Base-by-base conservation (phyloP, 768 basidiomycete species). In the Terana coerulea region DNA sequence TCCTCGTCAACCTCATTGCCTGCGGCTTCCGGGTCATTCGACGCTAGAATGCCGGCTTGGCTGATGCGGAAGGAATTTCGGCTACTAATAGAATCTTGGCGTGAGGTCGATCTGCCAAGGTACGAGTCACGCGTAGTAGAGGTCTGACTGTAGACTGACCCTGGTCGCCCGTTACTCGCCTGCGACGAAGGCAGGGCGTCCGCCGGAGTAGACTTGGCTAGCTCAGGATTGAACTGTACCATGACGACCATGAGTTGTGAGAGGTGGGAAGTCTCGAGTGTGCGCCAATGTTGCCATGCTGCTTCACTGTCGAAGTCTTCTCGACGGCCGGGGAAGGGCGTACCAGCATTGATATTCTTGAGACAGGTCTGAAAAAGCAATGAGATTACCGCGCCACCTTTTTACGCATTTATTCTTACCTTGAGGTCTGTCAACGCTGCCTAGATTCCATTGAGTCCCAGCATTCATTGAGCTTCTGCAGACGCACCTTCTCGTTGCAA, bases 161-260 rank as follows among this genome's bases (percentile, higher is more conserved):
- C 74, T 43, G 84, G 82, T 33, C 86, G 79, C 6, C 72, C 67
- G 17, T 57, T 54, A 3, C 56, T 26, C n/a, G 59, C 59, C 42
- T 60, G 59, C 19, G 62, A 57, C 14, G 62, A 22, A 4, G 71
- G 69, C 11, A 72, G 63, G 3, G 68, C 69, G 29, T 86, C 86
- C 3, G 80, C 70, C 1, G 86, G 78, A 3, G 82, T 80, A 3
- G 88, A 85, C 64, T 88, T 91, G 15, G 91, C 89, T 6, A 95
- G 79, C 53, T 89, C 84, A 0, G 94, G 93, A 54, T 95, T 94
- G 54, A 83, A 73, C 59, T 91, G 79, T 47, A 91, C 81, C 86
- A 98, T 89, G 22, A 81, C 73, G 35, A 95, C 75, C 77, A 97
- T 91, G 47, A 93, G 77, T 65, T 95, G 91, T 24, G 91, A 91